Conservation (phyloP, 257 asterid species). For the Scutellaria barbata region DNA sequence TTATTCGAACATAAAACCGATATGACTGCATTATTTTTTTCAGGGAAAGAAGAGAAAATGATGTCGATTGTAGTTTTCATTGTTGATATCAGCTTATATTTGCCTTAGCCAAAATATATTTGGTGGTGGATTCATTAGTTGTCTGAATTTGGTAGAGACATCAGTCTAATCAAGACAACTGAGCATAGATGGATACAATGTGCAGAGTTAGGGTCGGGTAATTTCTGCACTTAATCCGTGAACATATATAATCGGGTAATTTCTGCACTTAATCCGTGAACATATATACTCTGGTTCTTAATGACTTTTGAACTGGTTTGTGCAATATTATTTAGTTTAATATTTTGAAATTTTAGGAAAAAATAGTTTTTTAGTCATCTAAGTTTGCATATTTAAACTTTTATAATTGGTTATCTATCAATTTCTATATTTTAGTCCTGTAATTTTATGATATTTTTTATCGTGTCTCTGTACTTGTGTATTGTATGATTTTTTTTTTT, state of each 20-base stretch:
- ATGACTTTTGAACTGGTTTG: background rate
- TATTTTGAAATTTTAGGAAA: background rate
- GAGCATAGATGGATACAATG: background rate
- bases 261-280: no score
- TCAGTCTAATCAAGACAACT: background rate
- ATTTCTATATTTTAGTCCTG: no score
- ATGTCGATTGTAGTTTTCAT: conserved; percentile 14
- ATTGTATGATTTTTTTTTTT: no score
- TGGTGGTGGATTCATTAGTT: background rate
- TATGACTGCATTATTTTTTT: background rate
- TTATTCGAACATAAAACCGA: background rate
- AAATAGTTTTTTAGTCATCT: no score
- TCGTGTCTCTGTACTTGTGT: no score
- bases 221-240: conserved; percentile 6
- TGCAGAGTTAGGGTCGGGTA: background rate
- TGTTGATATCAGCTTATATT: background rate
- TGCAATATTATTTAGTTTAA: background rate
- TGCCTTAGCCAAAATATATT: background rate
- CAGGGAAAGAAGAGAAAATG: conserved; percentile 82
- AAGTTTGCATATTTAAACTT: no score
- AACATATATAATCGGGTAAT: background rate
- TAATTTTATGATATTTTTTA: no score
- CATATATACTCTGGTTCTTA: background rate
- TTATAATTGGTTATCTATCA: no score
- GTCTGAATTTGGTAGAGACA: background rate